A percentile compares a stretch with the other conserved stretches of the same genome.
Evolutionary conservation across 805 yeast species (phyloP).

Genomic region (Ascoidea tarda): DNA sequence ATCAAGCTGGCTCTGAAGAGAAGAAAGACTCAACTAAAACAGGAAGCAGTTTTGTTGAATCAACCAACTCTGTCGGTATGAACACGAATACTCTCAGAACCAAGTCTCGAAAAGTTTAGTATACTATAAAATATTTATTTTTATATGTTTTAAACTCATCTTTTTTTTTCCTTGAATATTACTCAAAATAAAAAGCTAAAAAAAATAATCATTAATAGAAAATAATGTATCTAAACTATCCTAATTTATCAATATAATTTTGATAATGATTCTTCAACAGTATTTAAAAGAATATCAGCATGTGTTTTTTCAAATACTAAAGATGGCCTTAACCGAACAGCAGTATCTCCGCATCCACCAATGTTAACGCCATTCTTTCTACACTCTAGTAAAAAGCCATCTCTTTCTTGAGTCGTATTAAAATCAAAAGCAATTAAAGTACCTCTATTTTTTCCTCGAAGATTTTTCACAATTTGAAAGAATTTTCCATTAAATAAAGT

Average conservation of each 20-base stretch:
- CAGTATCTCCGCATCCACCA: slow-evolving; percentile 74
- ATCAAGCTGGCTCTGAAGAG: too few species aligned
- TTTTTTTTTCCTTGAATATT: too few species aligned
- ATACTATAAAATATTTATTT: too few species aligned
- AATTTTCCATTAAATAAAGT: slow-evolving; percentile 31
- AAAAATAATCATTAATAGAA: too few species aligned
- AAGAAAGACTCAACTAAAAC: too few species aligned
- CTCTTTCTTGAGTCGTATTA: slow-evolving; percentile 38
- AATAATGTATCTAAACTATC: too few species aligned
- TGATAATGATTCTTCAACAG: slow-evolving; percentile 19
- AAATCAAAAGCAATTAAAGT: slow-evolving; percentile 78
- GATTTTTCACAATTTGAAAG: slow-evolving; percentile 37
- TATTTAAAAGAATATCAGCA: slow-evolving; percentile 48
- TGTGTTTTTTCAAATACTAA: slow-evolving; percentile 69
- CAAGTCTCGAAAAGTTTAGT: too few species aligned
- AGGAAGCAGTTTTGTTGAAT: too few species aligned
- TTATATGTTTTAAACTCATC: too few species aligned
- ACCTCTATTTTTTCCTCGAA: slow-evolving; percentile 65
- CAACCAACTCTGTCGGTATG: too few species aligned
- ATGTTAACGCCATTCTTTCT: slow-evolving; percentile 58
- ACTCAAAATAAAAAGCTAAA: too few species aligned
- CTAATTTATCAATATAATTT: slow-evolving; percentile 5
- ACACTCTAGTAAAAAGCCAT: slow-evolving; percentile 44
- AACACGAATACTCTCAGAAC: too few species aligned
- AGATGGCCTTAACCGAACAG: slow-evolving; percentile 74